These are phyloP conservation scores for Scutellaria barbata DNA, from an alignment of 257 asterid species.

Conservation along the genomic window DNA sequence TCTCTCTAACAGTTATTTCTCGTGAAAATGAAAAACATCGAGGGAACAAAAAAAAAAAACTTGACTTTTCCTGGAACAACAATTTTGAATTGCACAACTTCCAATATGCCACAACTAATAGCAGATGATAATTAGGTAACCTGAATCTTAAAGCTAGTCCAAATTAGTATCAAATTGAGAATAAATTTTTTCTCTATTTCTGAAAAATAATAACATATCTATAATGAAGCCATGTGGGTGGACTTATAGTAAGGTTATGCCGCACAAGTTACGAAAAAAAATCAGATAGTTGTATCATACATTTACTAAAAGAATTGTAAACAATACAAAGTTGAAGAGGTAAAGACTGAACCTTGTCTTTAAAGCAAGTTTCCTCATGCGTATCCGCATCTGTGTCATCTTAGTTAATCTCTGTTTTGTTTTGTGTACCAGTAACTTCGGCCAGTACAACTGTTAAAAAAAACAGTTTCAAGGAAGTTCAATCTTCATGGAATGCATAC, in stretches of 20 bases:
- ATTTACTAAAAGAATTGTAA: background rate
- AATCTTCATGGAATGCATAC: background rate
- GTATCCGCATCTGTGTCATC: slow-evolving; percentile 98
- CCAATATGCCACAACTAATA: background rate
- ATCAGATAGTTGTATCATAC: background rate
- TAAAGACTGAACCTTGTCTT: slow-evolving; percentile 70
- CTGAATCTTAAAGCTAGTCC: background rate
- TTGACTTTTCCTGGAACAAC: background rate
- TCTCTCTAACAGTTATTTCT: background rate
- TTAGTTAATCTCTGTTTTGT: slow-evolving; percentile 90
- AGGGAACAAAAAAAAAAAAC: background rate
- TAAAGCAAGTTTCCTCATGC: slow-evolving; percentile 95
- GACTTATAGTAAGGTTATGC: background rate
- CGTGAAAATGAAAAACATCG: background rate
- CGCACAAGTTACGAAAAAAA: background rate
- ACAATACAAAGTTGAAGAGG: slow-evolving; percentile 1
- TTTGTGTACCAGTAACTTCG: slow-evolving; percentile 87
- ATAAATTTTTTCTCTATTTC: background rate
- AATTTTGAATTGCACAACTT: background rate
- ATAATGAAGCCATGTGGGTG: background rate
- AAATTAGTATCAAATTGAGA: background rate
- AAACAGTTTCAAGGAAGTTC: slow-evolving; percentile 6
- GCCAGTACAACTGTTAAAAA: slow-evolving; percentile 78
- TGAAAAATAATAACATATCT: background rate
- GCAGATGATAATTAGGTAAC: background rate